Evolutionary conservation across 2,329 filamentous ascomycete genomes (phyloP), one percentile per base, ranked within the genome.

Genomic region (Aspergillus jensenii): DNA sequence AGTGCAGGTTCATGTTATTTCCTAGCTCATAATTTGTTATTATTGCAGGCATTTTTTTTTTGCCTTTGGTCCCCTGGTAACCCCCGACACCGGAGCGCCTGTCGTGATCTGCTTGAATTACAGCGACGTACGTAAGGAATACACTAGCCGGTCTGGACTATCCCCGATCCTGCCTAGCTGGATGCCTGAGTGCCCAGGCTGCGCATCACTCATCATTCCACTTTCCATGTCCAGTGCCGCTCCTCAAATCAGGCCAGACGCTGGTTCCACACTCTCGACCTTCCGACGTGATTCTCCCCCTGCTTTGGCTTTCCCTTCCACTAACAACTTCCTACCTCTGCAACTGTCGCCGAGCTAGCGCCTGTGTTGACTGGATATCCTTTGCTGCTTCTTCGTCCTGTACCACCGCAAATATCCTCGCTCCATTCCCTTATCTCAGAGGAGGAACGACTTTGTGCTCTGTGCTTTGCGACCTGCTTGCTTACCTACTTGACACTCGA

Each of bases 101-200:
- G 54, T 41, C 52, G 53, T 52, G 56, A 64, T 64, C 62, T 64
- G 60, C 53, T 55, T 39, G 37, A 46, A 55, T 48, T 45, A 52
- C 46, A 47, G 17, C 31, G 44, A 53, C 23, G 52, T 46, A 47
- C 43, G 52, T 33, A 48, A 47, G 25, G 17, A 33, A 46, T 39
- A 51, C 39, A 44, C 39, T 47, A 59, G 31, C 11, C 19, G 33
- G 43, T 19, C 40, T 35, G 14, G 45, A 25, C 35, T 53, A 56
- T 46, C n/a, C 56, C 51, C 23, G 31, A 39, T 21, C 33, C 35
- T 54, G 49, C 35, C 44, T 58, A 58, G 59, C 41, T 49, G 51
- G 54, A 43, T 62, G 63, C 63, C 63, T 65, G 58, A 64, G 56
- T 35, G 39, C 61, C 62, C 63, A 63, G 58, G 65, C 64, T 54